phyloP scores from a whole-genome alignment of 2,329 filamentous ascomycete species.

The Trichoderma pleuroti region DNA sequence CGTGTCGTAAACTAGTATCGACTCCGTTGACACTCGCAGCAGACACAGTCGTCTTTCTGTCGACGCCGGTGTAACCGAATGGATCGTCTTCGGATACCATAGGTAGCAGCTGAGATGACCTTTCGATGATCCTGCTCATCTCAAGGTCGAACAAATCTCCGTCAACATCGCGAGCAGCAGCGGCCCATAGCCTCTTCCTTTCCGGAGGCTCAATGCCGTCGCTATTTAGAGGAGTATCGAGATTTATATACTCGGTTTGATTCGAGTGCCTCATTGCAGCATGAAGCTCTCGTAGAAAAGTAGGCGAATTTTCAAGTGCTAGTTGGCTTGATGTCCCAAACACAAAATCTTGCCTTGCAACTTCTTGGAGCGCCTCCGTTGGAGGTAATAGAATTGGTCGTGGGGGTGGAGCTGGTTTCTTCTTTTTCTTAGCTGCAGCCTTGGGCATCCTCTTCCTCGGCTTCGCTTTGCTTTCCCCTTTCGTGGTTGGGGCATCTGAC shows the following conservation, averaged over 20 bases:
- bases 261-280: constrained; percentile 60
- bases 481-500: constrained; percentile 19
- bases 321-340: constrained; percentile 87
- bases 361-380: constrained; percentile 60
- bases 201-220: constrained; percentile 35
- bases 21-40: not conserved
- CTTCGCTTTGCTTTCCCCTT: constrained; percentile 33
- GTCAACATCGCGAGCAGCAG: constrained; percentile 62
- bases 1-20: constrained; percentile 8
- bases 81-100: constrained; percentile 31
- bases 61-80: constrained; percentile 36
- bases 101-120: constrained; percentile 31
- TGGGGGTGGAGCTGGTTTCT: constrained; percentile 38
- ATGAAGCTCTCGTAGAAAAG: constrained; percentile 60
- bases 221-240: constrained; percentile 39
- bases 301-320: constrained; percentile 67
- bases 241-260: constrained; percentile 37
- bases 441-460: constrained; percentile 32
- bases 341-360: constrained; percentile 69
- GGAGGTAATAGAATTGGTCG: constrained; percentile 63
- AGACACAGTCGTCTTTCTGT: not conserved
- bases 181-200: constrained; percentile 60
- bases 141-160: constrained; percentile 63
- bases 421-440: constrained; percentile 42
- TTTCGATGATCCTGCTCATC: constrained; percentile 55